Conservation (phyloP, 805 yeast genomes). For the Ogataea naganishii region DNA sequence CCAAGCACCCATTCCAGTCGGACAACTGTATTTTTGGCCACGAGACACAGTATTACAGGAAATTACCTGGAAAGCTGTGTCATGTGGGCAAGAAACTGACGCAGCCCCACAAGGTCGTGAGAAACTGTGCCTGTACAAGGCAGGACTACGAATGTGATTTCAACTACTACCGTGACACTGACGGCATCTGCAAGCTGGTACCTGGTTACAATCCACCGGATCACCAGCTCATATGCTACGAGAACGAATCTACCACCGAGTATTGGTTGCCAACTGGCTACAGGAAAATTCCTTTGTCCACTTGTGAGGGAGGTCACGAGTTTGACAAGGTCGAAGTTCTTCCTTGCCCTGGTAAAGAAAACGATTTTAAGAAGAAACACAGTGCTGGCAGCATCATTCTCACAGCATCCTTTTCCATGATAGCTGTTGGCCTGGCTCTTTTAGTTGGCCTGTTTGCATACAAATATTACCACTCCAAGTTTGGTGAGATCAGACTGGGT, state of each 20-base stretch:
- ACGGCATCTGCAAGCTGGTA: conserved; percentile 73
- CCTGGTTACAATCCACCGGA: conserved; percentile 63
- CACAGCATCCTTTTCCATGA: conserved; percentile 33
- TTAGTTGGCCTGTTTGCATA: conserved; percentile 28
- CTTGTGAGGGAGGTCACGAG: conserved; percentile 71
- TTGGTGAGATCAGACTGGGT: conserved; percentile 77
- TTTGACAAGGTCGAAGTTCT: conserved; percentile 50
- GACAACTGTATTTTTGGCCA: conserved; percentile 63
- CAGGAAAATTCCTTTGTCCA: conserved; percentile 69
- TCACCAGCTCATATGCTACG: conserved; percentile 48
- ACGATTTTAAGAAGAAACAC: conserved; percentile 50
- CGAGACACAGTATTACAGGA: conserved; percentile 48
- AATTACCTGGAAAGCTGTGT: conserved; percentile 57
- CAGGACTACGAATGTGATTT: conserved; percentile 88
- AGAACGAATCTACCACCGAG: conserved; percentile 49
- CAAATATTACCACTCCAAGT: conserved; percentile 28
- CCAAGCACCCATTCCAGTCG: conserved; percentile 43
- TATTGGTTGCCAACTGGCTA: conserved; percentile 83
- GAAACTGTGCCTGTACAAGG: conserved; percentile 75
- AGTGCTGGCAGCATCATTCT: conserved; percentile 40
- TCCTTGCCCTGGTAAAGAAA: conserved; percentile 82
- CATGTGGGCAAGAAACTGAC: conserved; percentile 49
- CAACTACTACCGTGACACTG: conserved; percentile 57
- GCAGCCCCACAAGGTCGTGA: conserved; percentile 44
- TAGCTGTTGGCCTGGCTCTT: conserved; percentile 44